Evolutionary conservation across 2,329 filamentous ascomycete species (phyloP).

Genomic region (Venturiaceae sp.): DNA sequence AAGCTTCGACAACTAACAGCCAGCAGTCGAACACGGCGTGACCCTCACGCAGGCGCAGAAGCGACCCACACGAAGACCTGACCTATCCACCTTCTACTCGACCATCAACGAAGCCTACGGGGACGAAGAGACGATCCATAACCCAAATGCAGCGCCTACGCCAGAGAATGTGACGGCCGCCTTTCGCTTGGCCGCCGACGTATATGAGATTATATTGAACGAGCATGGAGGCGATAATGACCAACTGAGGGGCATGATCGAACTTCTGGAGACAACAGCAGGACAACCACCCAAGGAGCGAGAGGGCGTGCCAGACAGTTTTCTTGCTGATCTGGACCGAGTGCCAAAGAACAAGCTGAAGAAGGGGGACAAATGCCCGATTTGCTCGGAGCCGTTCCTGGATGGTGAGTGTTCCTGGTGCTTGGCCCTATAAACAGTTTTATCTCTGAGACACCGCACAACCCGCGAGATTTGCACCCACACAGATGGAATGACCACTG

Average conservation of each 20-base stretch:
- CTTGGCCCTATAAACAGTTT: background rate
- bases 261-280: conserved; percentile 42
- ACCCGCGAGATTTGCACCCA: background rate
- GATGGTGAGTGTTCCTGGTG: conserved; percentile 35
- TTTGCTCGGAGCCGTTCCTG: conserved; percentile 51
- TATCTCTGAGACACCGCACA: background rate
- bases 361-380: conserved; percentile 44
- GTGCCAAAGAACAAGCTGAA: conserved; percentile 47
- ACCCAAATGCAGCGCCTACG: conserved; percentile 49
- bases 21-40: conserved; percentile 40
- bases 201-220: conserved; percentile 47
- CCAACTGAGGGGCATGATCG: conserved; percentile 46
- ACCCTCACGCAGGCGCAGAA: conserved; percentile 20
- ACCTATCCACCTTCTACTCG: conserved; percentile 56
- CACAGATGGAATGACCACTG: background rate
- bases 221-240: conserved; percentile 21
- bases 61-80: conserved; percentile 32
- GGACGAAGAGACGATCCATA: conserved; percentile 29
- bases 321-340: conserved; percentile 50
- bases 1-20: conserved; percentile 9
- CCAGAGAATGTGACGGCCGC: conserved; percentile 51
- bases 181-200: conserved; percentile 51
- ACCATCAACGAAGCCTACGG: conserved; percentile 49
- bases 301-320: conserved; percentile 51
- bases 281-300: conserved; percentile 51